Evolutionary conservation across 352 stramenopile genomes (phyloP).

Genomic region (Phytophthora cajani): DNA sequence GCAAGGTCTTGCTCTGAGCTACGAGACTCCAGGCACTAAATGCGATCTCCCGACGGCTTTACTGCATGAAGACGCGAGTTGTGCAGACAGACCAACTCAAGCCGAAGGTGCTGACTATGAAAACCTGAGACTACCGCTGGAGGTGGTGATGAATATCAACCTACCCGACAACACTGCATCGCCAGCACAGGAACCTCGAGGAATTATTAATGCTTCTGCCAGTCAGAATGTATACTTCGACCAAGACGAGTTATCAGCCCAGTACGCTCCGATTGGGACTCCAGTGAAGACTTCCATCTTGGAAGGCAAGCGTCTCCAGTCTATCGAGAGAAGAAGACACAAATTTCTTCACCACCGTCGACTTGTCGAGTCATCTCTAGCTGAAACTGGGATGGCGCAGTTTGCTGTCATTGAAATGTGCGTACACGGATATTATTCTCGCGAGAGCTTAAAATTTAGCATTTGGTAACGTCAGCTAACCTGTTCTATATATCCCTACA

Average conservation of each 20-base stretch:
- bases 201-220: not conserved
- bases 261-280: conserved; percentile 2
- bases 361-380: conserved; percentile 62
- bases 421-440: conserved; percentile 13
- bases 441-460: not conserved
- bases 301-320: conserved; percentile 27
- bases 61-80: not conserved
- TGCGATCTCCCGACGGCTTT: conserved; percentile 20
- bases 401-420: conserved; percentile 70
- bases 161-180: conserved; percentile 5
- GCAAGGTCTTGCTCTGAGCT: conserved; percentile 44
- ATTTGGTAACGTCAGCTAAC: not conserved
- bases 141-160: conserved; percentile 58
- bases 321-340: conserved; percentile 55
- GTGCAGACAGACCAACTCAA: not conserved
- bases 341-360: conserved; percentile 63
- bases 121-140: conserved; percentile 46
- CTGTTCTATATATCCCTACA: conserved; percentile 13
- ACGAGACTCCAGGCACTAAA: conserved; percentile 11
- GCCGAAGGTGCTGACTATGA: not conserved
- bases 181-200: not conserved
- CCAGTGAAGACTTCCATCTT: conserved; percentile 29
- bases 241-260: not conserved
- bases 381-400: conserved; percentile 65
- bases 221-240: not conserved